Percentiles rank a stretch among this genome's conserved stretches.
Evolutionary conservation across 2,329 filamentous ascomycete species (phyloP).

Genomic region (Calonectria hongkongensis): DNA sequence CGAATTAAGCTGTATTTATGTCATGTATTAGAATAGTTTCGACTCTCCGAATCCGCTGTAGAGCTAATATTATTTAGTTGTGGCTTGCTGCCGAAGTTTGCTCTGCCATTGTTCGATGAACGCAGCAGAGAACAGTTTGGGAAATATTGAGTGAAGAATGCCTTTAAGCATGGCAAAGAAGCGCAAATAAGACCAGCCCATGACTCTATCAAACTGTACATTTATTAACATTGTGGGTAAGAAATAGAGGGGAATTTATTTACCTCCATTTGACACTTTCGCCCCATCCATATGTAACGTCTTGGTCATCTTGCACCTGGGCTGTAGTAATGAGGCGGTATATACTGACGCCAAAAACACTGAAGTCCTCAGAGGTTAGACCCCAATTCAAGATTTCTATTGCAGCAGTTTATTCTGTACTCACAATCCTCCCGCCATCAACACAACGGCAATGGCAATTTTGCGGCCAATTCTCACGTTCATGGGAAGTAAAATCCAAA

Average conservation of each 20-base stretch:
- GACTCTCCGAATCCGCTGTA: neutral
- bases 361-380: neutral
- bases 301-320: neutral
- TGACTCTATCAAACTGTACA: neutral
- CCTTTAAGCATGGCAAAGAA: neutral
- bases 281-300: slow-evolving; percentile 3
- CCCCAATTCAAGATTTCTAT: too few species aligned
- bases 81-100: neutral
- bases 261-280: slow-evolving; percentile 7
- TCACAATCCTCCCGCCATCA: slow-evolving; percentile 15
- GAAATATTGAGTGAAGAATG: neutral
- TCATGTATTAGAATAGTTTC: neutral
- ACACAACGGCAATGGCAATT: neutral
- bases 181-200: slow-evolving; percentile 6
- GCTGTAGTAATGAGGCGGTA: neutral
- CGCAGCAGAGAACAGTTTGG: neutral
- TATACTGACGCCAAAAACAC: neutral
- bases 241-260: neutral
- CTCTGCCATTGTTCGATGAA: neutral
- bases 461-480: neutral
- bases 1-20: neutral
- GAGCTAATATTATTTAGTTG: neutral
- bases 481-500: slow-evolving; percentile 4
- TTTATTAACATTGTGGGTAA: neutral
- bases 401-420: neutral